Base-by-base conservation (phyloP, 2,329 filamentous ascomycete genomes). In the Colletotrichum kahawae region DNA sequence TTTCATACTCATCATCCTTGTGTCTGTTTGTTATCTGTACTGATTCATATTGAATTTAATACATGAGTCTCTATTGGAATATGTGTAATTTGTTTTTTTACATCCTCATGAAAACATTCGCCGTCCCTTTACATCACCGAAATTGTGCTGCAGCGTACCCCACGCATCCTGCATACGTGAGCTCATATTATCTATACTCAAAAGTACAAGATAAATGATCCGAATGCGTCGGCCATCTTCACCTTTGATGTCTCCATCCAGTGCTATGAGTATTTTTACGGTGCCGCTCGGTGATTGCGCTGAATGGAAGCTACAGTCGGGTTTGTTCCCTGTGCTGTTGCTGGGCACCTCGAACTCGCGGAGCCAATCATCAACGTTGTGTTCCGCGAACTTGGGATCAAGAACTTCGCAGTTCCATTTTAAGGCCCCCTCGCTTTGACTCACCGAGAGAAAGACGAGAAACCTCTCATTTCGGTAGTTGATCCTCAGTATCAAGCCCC, bases 141-240 rank as follows among this genome's bases (percentile, higher is more conserved):
- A 43, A 21, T 31, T 57, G 3, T 36, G 24, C 4, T 56, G 68
- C n/a, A 66, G 16, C 1, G 43, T 29, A 2, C 14, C 12, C 62
- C 62, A 66, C 5, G 43, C 21, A 4, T 59, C 43, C 16, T 57
- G 31, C 48, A 71, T 71, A 14, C 60, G 69, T 7, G 2, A 9
- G 10, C 12, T 43, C 10, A 13, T 16, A 10, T 21, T 16, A 18
- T 27, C 12, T 5, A 16, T 14, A 10, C 59, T 63, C 8, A 27
- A 29, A 13, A 72, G 27, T 4, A 69, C 56, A 6, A 75, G 24
- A 8, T 75, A 71, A 13, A 75, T 33, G 14, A 59, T 9, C 5
- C 56, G 59, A 9, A 71, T 13, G 1, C n/a, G 7, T 29, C 24
- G 87, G 62, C 13, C 63, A 36, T 31, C 29, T 13, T 64, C 36